Evolutionary conservation across 208 protist species (phyloP).

Genomic region (Leishmania tarentolae): DNA sequence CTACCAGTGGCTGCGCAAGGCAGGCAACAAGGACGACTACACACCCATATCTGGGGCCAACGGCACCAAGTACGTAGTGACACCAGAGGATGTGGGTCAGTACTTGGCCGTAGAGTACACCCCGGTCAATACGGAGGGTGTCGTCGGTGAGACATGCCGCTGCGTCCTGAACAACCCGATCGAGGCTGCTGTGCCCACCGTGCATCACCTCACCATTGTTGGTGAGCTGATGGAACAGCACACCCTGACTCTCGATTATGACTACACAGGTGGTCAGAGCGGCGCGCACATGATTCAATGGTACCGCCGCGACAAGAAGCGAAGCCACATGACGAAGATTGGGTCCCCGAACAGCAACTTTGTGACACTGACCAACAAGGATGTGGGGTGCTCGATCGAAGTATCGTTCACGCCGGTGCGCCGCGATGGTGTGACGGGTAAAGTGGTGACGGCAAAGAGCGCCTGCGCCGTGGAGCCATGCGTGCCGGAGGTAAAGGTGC

Average conservation of each 20-base stretch:
- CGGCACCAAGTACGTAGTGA: constrained; percentile 72
- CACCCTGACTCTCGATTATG: constrained; percentile 75
- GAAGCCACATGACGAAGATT: constrained; percentile 51
- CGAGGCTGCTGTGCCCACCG: constrained; percentile 62
- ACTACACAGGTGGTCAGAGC: constrained; percentile 83
- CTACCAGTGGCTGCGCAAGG: constrained; percentile 92
- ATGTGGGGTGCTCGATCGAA: constrained; percentile 89
- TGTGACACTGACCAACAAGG: constrained; percentile 65
- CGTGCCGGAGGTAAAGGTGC: constrained; percentile 59
- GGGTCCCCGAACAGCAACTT: constrained; percentile 72
- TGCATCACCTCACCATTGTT: constrained; percentile 65
- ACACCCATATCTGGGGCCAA: constrained; percentile 83
- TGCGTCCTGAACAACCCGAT: constrained; percentile 90
- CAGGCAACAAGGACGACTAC: constrained; percentile 58
- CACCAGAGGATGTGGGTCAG: constrained; percentile 86
- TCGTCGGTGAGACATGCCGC: constrained; percentile 88
- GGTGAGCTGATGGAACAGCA: constrained; percentile 76
- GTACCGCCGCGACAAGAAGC: constrained; percentile 76
- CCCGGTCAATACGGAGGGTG: constrained; percentile 79
- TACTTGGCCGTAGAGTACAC: constrained; percentile 92
- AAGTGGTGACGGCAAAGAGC: constrained; percentile 52
- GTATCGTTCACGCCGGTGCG: constrained; percentile 86
- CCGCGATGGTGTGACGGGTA: constrained; percentile 72
- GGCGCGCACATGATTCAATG: constrained; percentile 88
- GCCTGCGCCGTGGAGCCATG: constrained; percentile 51